A percentile compares a stretch with the other conserved stretches of the same genome.
phyloP scores from a whole-genome alignment of 1,139 yeast species.

The Maudiozyma humilis region DNA sequence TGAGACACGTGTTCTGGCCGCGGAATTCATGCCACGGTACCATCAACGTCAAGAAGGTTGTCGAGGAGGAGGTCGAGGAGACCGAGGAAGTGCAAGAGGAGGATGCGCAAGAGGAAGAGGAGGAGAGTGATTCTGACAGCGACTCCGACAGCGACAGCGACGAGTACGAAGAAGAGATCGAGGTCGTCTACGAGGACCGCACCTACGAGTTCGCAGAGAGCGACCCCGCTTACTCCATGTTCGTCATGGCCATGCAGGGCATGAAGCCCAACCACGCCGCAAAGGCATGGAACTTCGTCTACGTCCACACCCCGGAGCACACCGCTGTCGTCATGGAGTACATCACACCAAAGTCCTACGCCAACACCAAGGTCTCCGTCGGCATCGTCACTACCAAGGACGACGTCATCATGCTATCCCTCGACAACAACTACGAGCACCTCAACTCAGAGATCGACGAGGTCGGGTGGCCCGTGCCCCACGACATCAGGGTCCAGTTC shows the following conservation, averaged over 20 bases:
- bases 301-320: slow-evolving; percentile 69
- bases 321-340: slow-evolving; percentile 89
- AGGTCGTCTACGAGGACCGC: slow-evolving; percentile 17
- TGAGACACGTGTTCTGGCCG: slow-evolving; percentile 97
- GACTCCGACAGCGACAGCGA: slow-evolving; percentile 2
- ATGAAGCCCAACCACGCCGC: slow-evolving; percentile 99
- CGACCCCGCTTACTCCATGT: slow-evolving; percentile 60
- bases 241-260: slow-evolving; percentile 96
- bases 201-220: slow-evolving; percentile 20
- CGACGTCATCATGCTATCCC: slow-evolving; percentile 56
- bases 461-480: slow-evolving; percentile 91
- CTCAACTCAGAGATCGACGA: slow-evolving; percentile 53
- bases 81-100: slow-evolving; percentile 13
- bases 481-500: slow-evolving; percentile 51
- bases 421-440: slow-evolving; percentile 60
- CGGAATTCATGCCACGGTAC: slow-evolving; percentile 65
- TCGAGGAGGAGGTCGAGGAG: slow-evolving; percentile 9
- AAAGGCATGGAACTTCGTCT: slow-evolving; percentile 87
- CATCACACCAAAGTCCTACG: slow-evolving; percentile 88
- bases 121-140: slow-evolving; percentile 8
- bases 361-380: slow-evolving; percentile 67
- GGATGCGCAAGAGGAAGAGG: slow-evolving; percentile 17
- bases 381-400: slow-evolving; percentile 66
- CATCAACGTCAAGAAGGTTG: slow-evolving; percentile 34
- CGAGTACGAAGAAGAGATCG: slow-evolving; percentile 12